Conservation (phyloP, 1,284 basidiomycete genomes). For the Ustilago loliicola region DNA sequence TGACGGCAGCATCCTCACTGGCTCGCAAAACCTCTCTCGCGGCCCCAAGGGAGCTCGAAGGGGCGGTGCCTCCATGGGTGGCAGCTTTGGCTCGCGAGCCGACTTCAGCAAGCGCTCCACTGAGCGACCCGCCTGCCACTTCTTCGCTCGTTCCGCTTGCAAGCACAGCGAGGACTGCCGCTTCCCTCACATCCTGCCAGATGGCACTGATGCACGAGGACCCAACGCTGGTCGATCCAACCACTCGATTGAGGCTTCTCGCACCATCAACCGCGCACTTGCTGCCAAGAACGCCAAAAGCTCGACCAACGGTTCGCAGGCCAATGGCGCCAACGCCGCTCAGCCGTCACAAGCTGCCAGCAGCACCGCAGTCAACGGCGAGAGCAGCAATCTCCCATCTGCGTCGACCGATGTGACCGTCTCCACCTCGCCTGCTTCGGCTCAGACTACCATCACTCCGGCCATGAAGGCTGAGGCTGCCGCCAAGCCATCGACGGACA, state of each 20-base stretch:
- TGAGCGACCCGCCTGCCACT: slow-evolving; percentile 67
- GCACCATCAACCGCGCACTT: slow-evolving; percentile 48
- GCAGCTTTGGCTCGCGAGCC: slow-evolving; percentile 39
- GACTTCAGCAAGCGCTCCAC: slow-evolving; percentile 52
- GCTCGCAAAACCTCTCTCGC: slow-evolving; percentile 33
- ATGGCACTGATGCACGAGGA: slow-evolving; percentile 66
- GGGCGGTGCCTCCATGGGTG: slow-evolving; percentile 41
- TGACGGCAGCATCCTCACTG: slow-evolving; percentile 29
- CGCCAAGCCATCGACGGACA: slow-evolving; percentile 26
- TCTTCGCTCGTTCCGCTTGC: slow-evolving; percentile 66
- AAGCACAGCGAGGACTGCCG: slow-evolving; percentile 67
- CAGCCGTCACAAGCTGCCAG: slow-evolving; percentile 21
- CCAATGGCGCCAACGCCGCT: slow-evolving; percentile 19
- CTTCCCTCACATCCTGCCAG: slow-evolving; percentile 69
- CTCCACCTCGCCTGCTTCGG: slow-evolving; percentile 45
- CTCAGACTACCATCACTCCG: slow-evolving; percentile 35
- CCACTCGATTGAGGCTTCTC: slow-evolving; percentile 50
- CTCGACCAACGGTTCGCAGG: slow-evolving; percentile 17
- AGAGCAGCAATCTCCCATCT: slow-evolving; percentile 17
- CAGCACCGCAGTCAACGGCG: slow-evolving; percentile 9
- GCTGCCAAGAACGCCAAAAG: slow-evolving; percentile 41
- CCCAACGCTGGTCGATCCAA: slow-evolving; percentile 48
- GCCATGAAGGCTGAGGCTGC: slow-evolving; percentile 18
- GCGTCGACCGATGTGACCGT: slow-evolving; percentile 31
- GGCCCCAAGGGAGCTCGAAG: slow-evolving; percentile 38